These are phyloP conservation scores for Articulospora tetracladia DNA, from an alignment of 495 filamentous ascomycete genomes.

Conservation along the genomic window DNA sequence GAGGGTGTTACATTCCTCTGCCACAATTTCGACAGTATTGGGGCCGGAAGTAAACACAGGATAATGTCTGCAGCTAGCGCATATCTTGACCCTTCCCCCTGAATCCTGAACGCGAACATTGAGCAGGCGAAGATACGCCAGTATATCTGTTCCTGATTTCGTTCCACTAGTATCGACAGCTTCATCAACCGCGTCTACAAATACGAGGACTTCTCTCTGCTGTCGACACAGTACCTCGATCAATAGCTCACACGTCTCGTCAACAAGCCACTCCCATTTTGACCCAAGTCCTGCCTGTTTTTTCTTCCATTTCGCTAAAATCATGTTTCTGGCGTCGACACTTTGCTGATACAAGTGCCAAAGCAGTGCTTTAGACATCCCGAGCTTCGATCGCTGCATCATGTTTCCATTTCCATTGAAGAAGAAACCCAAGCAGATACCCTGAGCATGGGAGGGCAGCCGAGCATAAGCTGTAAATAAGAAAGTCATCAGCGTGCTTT, in stretches of 20 bases:
- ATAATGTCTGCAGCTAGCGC: conserved; percentile 35
- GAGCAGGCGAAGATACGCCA: not conserved
- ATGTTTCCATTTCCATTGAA: conserved; percentile 31
- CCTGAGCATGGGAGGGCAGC: not conserved
- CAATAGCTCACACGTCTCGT: conserved; percentile 7
- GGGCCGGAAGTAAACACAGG: conserved; percentile 24
- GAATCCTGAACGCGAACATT: not conserved
- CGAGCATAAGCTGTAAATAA: not conserved
- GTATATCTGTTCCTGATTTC: conserved; percentile 10
- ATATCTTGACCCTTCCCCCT: conserved; percentile 22
- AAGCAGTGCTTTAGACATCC: conserved; percentile 33
- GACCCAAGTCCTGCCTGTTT: conserved; percentile 3
- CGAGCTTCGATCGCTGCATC: conserved; percentile 29
- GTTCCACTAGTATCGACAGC: conserved; percentile 31
- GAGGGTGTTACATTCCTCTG: conserved; percentile 24
- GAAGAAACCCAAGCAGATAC: conserved; percentile 33
- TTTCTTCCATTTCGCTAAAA: conserved; percentile 12
- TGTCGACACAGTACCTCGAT: not conserved
- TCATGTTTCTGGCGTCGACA: conserved; percentile 1
- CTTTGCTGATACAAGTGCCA: conserved; percentile 29
- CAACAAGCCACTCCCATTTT: conserved; percentile 25
- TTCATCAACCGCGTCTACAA: conserved; percentile 34
- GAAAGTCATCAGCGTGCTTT: conserved; percentile 43
- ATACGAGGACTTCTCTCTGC: conserved; percentile 18
- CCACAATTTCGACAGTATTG: conserved; percentile 18